A percentile compares a stretch with the other conserved stretches of the same genome.
Conservation (phyloP, 2,329 filamentous ascomycete genomes). For the Clarireedia monteithiana region DNA sequence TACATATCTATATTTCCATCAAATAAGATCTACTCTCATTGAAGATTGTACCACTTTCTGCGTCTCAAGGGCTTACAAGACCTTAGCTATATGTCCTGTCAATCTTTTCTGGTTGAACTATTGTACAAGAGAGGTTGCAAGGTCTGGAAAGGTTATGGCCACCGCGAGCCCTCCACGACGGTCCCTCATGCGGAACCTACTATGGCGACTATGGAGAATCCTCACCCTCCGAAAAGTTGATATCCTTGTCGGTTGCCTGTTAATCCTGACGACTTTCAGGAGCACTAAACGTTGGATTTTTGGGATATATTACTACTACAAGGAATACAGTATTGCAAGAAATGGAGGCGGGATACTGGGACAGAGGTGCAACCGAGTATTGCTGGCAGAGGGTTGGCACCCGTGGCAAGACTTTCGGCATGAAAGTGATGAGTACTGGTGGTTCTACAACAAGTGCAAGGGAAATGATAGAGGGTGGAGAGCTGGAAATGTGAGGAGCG, state of each 20-base stretch:
- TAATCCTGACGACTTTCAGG: background rate
- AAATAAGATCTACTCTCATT: too few relatives aligned
- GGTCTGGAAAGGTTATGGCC: too few relatives aligned
- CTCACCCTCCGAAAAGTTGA: background rate
- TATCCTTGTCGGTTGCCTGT: background rate
- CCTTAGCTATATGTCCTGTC: too few relatives aligned
- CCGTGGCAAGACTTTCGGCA: background rate
- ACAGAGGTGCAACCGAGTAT: background rate
- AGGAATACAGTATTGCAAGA: background rate
- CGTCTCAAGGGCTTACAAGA: too few relatives aligned
- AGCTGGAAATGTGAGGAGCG: background rate
- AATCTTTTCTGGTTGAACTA: too few relatives aligned
- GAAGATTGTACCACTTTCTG: too few relatives aligned
- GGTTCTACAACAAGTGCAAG: conserved; percentile 3
- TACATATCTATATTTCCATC: too few relatives aligned
- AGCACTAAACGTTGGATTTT: background rate
- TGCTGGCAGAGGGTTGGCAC: background rate
- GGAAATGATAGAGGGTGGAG: conserved; percentile 2
- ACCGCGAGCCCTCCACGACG: too few relatives aligned
- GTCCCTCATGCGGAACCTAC: too few relatives aligned
- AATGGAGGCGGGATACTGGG: background rate
- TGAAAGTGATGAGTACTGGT: background rate
- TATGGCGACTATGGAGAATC: too few relatives aligned
- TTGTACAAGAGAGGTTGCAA: too few relatives aligned
- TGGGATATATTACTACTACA: conserved; percentile 1